A percentile compares a stretch with the other conserved stretches of the same genome.
These are phyloP conservation scores for Colletotrichum higginsianum DNA, from an alignment of 2,329 filamentous ascomycete genomes.

Conservation along the genomic window DNA sequence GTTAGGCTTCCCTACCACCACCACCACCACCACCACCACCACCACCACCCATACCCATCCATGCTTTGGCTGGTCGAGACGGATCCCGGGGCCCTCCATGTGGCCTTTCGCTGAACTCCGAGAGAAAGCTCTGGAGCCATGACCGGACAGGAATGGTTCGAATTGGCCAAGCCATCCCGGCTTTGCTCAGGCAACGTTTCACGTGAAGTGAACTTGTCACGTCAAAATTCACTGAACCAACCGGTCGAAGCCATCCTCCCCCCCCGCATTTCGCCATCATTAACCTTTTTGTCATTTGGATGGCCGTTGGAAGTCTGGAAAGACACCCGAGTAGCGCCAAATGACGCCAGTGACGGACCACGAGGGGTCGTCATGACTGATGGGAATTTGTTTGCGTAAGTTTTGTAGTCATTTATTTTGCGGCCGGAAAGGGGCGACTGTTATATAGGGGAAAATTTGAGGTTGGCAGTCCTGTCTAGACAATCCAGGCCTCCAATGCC, in stretches of 20 bases:
- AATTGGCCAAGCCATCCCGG: constrained; percentile 32
- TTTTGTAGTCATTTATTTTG: not conserved
- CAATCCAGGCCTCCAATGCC: not conserved
- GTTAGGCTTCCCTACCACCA: not conserved
- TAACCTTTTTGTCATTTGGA: constrained; percentile 1
- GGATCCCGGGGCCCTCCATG: not conserved
- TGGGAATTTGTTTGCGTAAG: not conserved
- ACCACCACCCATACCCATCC: not conserved
- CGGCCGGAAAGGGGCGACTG: not conserved
- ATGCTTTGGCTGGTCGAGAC: not conserved
- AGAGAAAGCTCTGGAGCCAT: constrained; percentile 25
- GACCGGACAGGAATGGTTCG: constrained; percentile 7
- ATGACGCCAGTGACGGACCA: not conserved
- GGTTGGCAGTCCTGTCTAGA: not conserved
- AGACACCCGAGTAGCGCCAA: not conserved
- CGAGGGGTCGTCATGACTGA: not conserved
- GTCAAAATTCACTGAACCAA: constrained; percentile 14
- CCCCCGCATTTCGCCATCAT: constrained; percentile 24
- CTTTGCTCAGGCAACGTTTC: constrained; percentile 28
- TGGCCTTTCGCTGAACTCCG: constrained; percentile 1
- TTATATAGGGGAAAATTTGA: not conserved
- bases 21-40: not conserved
- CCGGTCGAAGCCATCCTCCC: constrained; percentile 20
- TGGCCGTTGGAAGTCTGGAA: constrained; percentile 3
- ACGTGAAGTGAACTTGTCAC: constrained; percentile 19